Base-by-base conservation (phyloP, 78 protist genomes). In the Dictyostelium purpureum region DNA sequence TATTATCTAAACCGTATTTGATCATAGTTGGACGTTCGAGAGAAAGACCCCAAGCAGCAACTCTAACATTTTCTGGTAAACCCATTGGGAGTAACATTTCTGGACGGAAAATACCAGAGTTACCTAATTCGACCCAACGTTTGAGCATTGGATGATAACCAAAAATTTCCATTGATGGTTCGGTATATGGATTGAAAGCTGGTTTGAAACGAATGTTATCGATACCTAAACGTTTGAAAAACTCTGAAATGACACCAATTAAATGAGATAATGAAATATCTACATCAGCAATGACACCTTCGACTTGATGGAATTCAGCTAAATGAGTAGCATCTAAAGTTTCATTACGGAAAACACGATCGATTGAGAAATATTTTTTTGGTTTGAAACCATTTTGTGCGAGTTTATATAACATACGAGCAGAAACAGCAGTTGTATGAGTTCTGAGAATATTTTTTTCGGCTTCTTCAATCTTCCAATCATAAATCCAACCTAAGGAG, bases 101-200 rank as follows among this genome's bases (percentile, higher is more conserved):
- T 0, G 99, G 99, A 16, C 99, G 56, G 96, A 98, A 98, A 37
- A 98, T 69, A 74, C 99, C 99, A 21, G 96, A 92, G 97, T 98
- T 98, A 69, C 99, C 99, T 24, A 98, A 71, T 59, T 97, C 99
- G 11, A 98, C 77, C 95, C 89, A 76, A 88, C 79, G 80, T 31
- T 76, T 61, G 31, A 96, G 81, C 33, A 83, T 94, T 77, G 87
- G 77, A 88, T 96, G 98, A 49, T 76, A 95, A 74, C 95, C 88
- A 93, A 96, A 97, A 85, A 99, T 96, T 73, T 99, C 99, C 99
- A 99, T 98, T 51, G 98, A 92, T 57, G 99, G 99, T 95, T 99
- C 99, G 10, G 99, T 99, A 98, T 99, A 99, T 24, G 99, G 99
- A 93, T 99, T 99, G 97, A 90, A 99, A 3, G 99, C 99, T 18